phyloP scores from a whole-genome alignment of 1,139 yeast species.

The Magnusiomyces suaveolens region DNA sequence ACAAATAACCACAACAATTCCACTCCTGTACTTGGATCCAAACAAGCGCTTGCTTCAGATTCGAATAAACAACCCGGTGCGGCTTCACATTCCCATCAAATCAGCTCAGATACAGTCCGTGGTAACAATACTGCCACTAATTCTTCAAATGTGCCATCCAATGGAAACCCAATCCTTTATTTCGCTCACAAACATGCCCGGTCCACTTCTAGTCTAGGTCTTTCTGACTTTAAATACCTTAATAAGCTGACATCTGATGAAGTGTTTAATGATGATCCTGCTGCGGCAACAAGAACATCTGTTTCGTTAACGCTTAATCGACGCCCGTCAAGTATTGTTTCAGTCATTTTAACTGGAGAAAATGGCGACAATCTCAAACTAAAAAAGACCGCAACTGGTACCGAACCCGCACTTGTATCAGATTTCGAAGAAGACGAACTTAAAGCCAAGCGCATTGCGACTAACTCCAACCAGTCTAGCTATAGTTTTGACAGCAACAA shows the following conservation, averaged over 20 bases:
- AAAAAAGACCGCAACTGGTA: not conserved
- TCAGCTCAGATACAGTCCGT: conserved; percentile 12
- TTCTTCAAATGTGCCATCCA: not conserved
- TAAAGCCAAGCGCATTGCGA: not conserved
- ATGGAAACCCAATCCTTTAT: not conserved
- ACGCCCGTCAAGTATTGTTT: not conserved
- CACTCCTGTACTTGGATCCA: no score
- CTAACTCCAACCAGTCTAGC: not conserved
- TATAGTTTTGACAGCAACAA: not conserved
- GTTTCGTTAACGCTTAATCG: not conserved
- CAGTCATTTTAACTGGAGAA: not conserved
- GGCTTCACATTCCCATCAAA: conserved; percentile 10
- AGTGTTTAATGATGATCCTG: not conserved
- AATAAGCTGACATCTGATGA: conserved; percentile 8
- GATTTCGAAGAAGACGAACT: not conserved
- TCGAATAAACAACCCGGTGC: conserved; percentile 9
- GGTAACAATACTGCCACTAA: not conserved
- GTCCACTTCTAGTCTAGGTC: conserved; percentile 9
- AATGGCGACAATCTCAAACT: not conserved
- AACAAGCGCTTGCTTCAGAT: conserved; percentile 14
- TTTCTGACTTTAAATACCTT: conserved; percentile 13
- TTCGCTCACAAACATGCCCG: conserved; percentile 8
- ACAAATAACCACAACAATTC: not conserved
- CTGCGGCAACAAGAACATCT: not conserved
- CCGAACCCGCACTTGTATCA: not conserved